These are phyloP conservation scores for Termitomyces sp. DNA, from an alignment of 768 basidiomycete genomes.

Conservation along the genomic window DNA sequence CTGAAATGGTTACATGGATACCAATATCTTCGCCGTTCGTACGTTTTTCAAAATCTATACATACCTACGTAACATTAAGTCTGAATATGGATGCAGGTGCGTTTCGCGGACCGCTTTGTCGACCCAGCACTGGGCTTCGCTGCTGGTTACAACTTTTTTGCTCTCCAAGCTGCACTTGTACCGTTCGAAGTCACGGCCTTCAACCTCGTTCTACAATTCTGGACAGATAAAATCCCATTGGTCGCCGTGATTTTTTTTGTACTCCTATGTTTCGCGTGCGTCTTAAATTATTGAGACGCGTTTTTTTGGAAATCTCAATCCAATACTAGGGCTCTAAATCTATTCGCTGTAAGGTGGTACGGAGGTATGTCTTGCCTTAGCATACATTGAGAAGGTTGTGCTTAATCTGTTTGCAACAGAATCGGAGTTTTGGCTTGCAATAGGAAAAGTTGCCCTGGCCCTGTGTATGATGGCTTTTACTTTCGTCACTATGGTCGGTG, in stretches of 20 bases:
- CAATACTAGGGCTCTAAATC: constrained; percentile 33
- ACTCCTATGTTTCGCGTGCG: constrained; percentile 37
- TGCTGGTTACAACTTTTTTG: constrained; percentile 55
- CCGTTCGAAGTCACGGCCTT: constrained; percentile 54
- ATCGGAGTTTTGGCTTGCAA: constrained; percentile 51
- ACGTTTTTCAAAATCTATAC: constrained; percentile 12
- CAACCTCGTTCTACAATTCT: constrained; percentile 46
- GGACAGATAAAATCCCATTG: constrained; percentile 46
- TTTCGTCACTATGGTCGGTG: constrained; percentile 57
- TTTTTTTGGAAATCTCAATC: background rate
- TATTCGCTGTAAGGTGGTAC: constrained; percentile 46
- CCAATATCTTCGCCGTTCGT: constrained; percentile 78
- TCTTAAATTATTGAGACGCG: background rate
- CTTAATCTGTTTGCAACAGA: constrained; percentile 22
- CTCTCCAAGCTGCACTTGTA: constrained; percentile 38
- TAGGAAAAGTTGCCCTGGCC: constrained; percentile 45
- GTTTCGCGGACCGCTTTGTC: constrained; percentile 56
- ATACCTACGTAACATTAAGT: background rate
- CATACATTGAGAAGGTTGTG: background rate
- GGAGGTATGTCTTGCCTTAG: constrained; percentile 29
- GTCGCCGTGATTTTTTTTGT: constrained; percentile 41
- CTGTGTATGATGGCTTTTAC: constrained; percentile 48
- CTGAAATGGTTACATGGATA: constrained; percentile 81
- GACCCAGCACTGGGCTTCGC: constrained; percentile 54
- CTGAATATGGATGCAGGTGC: constrained; percentile 28